Base-by-base conservation (phyloP, 1,284 basidiomycete genomes). In the Pseudozyma sp. region DNA sequence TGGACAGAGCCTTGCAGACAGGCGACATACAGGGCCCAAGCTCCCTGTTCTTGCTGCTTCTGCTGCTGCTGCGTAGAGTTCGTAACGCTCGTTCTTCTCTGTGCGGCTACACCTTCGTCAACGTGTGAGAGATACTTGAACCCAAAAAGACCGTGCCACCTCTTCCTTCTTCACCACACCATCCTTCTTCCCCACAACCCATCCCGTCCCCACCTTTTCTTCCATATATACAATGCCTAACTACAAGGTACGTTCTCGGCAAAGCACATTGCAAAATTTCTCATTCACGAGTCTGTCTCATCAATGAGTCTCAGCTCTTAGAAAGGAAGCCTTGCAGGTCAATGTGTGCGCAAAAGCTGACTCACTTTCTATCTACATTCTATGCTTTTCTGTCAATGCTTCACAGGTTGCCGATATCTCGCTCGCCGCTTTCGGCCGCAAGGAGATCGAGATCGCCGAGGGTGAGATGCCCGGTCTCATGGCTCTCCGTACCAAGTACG, bases 401-500 rank as follows among this genome's bases (percentile, higher is more conserved):
- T 14, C n/a, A 43, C 45, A 80, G 79, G 87, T 86, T 77, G 77
- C 85, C 92, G 95, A 97, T 86, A 89, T 97, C 86, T 97, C 95
- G 85, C 93, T 97, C 85, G 95, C 95, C 86, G 93, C 94, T 73
- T 95, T 94, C 86, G 93, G 94, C 87, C 94, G 95, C 88, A 97
- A 97, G 89, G 95, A 97, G 89, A 93, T 98, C 84, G 92, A 96
- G 89, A 94, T 98, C 87, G 95, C 95, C 78, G 95, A 97, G 79
- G 76, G 77, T 49, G 83, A 84, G 74, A 84, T 84, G 83, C 83
- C 78, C 71, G 83, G 83, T 76, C 79, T 83, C 60, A 82, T 84
- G 73, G 64, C 75, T 39, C 77, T 85, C 52, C 83, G 81, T 19
- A 45, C 78, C 67, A 82, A 96, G 93, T 91, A 97, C 87, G 91